A percentile compares a stretch with the other conserved stretches of the same genome.
Conservation (phyloP, 805 yeast genomes). For the Pichia thaimueangensis region DNA sequence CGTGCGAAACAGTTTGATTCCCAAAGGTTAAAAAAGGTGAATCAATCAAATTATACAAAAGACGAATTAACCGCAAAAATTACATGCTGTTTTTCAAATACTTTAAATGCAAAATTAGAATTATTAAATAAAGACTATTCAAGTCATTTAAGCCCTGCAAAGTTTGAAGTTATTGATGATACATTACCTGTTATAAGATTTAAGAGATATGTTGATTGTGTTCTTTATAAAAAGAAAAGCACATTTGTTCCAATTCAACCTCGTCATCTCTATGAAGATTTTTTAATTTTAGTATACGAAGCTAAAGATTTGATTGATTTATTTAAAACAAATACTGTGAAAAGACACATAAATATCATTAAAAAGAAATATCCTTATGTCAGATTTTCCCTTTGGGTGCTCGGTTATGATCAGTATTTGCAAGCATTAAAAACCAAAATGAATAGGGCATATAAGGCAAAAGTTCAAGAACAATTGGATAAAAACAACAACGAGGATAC, state of each 20-base stretch:
- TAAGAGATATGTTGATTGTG: constrained; percentile 43
- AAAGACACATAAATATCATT: constrained; percentile 20
- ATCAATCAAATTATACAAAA: constrained; percentile 37
- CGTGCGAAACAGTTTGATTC: constrained; percentile 16
- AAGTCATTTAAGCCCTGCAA: not conserved
- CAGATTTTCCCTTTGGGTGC: constrained; percentile 38
- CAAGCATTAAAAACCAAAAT: constrained; percentile 38
- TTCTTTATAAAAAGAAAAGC: constrained; percentile 43
- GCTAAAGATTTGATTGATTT: constrained; percentile 39
- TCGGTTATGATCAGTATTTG: constrained; percentile 43
- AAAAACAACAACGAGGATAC: not conserved
- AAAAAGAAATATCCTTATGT: constrained; percentile 21
- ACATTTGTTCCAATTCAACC: constrained; percentile 47
- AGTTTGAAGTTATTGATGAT: constrained; percentile 15
- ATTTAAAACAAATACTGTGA: constrained; percentile 25
- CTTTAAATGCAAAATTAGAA: constrained; percentile 1
- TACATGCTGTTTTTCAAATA: constrained; percentile 20
- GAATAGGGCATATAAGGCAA: constrained; percentile 38
- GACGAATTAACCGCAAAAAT: constrained; percentile 48
- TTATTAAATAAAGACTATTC: not conserved
- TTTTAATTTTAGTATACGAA: constrained; percentile 38
- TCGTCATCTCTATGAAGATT: constrained; percentile 37
- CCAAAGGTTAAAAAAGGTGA: constrained; percentile 24
- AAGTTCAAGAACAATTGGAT: constrained; percentile 17
- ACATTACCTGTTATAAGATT: constrained; percentile 44